A percentile compares a stretch with the other conserved stretches of the same genome.
phyloP scores from a whole-genome alignment of 2,329 filamentous ascomycete species.

The Fusarium sp. region DNA sequence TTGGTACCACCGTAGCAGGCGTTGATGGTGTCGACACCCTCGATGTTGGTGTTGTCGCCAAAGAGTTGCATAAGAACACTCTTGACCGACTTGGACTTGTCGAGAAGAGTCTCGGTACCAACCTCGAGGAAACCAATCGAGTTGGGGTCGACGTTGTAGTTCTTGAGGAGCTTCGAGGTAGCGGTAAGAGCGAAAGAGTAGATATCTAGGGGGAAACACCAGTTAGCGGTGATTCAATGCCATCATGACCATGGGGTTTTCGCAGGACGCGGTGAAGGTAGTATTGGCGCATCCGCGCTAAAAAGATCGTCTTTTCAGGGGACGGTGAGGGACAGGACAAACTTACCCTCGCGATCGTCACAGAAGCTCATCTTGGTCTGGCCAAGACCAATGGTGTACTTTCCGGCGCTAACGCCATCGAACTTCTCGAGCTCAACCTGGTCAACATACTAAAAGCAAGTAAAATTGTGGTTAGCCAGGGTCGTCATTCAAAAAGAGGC shows the following conservation, averaged over 20 bases:
- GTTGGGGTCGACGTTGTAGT: slow-evolving; percentile 84
- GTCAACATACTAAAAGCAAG: slow-evolving; percentile 76
- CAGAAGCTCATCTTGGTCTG: slow-evolving; percentile 95
- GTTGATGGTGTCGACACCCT: slow-evolving; percentile 85
- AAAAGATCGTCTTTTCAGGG: slow-evolving; percentile 10
- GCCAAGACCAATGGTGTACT: slow-evolving; percentile 91
- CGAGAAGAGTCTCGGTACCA: slow-evolving; percentile 85
- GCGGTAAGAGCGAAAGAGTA: slow-evolving; percentile 87
- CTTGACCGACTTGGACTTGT: slow-evolving; percentile 94
- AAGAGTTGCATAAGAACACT: slow-evolving; percentile 89
- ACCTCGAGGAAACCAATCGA: slow-evolving; percentile 85
- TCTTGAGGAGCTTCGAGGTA: slow-evolving; percentile 80
- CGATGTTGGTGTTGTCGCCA: slow-evolving; percentile 83
- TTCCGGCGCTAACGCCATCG: slow-evolving; percentile 83
- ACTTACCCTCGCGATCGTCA: slow-evolving; percentile 83
- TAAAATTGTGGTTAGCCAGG: slow-evolving; percentile 44
- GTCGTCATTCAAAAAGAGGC: slow-evolving; percentile 32
- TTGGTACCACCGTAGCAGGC: slow-evolving; percentile 90
- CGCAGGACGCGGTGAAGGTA: slow-evolving; percentile 12
- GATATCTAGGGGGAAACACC: slow-evolving; percentile 70
- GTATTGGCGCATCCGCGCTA: slow-evolving; percentile 7
- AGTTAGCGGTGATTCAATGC: slow-evolving; percentile 29
- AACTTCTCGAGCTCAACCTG: slow-evolving; percentile 86
- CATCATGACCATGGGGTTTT: slow-evolving; percentile 9
- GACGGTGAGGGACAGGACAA: slow-evolving; percentile 29